Conservation (phyloP, 1,284 basidiomycete genomes). For the Exobasidium cylindrosporum region DNA sequence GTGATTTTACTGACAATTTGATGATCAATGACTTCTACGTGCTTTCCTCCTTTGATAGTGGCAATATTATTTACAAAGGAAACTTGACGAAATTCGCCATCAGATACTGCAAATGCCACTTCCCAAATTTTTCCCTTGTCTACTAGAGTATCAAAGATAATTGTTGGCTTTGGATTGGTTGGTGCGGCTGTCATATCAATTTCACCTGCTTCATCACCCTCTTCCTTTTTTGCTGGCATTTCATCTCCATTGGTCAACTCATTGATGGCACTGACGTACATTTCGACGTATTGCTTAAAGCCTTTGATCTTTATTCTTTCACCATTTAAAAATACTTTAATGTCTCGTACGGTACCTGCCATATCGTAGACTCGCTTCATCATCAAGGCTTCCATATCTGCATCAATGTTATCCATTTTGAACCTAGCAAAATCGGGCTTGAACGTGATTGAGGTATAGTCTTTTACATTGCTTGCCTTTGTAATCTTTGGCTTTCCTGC, state of each 20-base stretch:
- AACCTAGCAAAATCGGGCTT: slow-evolving; percentile 87
- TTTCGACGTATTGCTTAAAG: slow-evolving; percentile 96
- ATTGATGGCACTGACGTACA: slow-evolving; percentile 65
- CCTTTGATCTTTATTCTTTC: slow-evolving; percentile 88
- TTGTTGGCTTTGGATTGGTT: slow-evolving; percentile 69
- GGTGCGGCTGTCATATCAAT: slow-evolving; percentile 61
- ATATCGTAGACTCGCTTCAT: slow-evolving; percentile 96
- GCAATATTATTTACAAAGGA: slow-evolving; percentile 98
- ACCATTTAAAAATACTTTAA: slow-evolving; percentile 91
- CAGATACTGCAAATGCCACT: slow-evolving; percentile 89
- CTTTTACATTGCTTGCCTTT: slow-evolving; percentile 66
- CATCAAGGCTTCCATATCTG: slow-evolving; percentile 83
- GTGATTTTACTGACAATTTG: slow-evolving; percentile 77
- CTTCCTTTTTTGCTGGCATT: slow-evolving; percentile 20
- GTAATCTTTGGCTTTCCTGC: slow-evolving; percentile 83
- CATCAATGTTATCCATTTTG: slow-evolving; percentile 87
- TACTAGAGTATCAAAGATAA: slow-evolving; percentile 78
- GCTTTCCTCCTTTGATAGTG: slow-evolving; percentile 93
- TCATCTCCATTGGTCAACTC: slow-evolving; percentile 43
- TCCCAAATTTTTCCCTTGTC: slow-evolving; percentile 74
- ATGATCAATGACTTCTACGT: slow-evolving; percentile 82
- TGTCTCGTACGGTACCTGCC: slow-evolving; percentile 87
- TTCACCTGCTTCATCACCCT: slow-evolving; percentile 23
- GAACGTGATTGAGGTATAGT: slow-evolving; percentile 94
- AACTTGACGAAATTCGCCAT: slow-evolving; percentile 72